Percentiles rank a stretch among this genome's conserved stretches.
These are phyloP conservation scores for Claviceps humidiphila DNA, from an alignment of 2,329 filamentous ascomycete species.

Conservation along the genomic window DNA sequence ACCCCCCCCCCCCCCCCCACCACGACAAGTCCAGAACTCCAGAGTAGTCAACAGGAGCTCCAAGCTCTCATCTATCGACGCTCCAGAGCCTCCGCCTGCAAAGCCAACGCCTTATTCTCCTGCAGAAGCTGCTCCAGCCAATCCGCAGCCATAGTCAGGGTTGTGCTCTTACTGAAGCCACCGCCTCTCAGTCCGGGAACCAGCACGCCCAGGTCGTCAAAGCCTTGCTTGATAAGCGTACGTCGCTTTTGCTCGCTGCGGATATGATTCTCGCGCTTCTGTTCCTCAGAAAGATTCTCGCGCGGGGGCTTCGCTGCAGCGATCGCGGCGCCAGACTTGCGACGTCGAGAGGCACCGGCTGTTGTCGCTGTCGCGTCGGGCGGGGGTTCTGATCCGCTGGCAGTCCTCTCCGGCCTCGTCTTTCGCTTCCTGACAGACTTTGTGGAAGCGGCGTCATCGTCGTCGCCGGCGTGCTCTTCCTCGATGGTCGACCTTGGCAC, in stretches of 20 bases:
- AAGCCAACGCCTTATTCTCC: constrained; percentile 49
- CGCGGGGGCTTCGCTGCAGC: constrained; percentile 33
- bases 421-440: constrained; percentile 32
- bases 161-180: constrained; percentile 71
- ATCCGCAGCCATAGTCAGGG: constrained; percentile 61
- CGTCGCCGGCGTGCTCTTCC: constrained; percentile 20
- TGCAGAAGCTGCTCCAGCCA: constrained; percentile 62
- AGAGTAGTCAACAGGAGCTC: too few species aligned
- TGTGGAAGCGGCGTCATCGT: constrained; percentile 22
- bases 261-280: constrained; percentile 79
- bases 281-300: constrained; percentile 66
- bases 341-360: constrained; percentile 28
- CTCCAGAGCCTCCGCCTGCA: constrained; percentile 2
- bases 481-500: constrained; percentile 24
- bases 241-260: constrained; percentile 76
- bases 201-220: constrained; percentile 63
- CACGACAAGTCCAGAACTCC: too few species aligned
- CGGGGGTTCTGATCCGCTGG: constrained; percentile 16
- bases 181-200: constrained; percentile 63
- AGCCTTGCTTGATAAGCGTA: constrained; percentile 69
- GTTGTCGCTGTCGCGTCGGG: constrained; percentile 18
- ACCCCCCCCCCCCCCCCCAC: too few species aligned
- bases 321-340: constrained; percentile 31
- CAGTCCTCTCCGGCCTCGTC: constrained; percentile 27
- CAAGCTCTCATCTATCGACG: background rate